phyloP scores from a whole-genome alignment of 805 yeast species.

The Kodamaea fukazawae region DNA sequence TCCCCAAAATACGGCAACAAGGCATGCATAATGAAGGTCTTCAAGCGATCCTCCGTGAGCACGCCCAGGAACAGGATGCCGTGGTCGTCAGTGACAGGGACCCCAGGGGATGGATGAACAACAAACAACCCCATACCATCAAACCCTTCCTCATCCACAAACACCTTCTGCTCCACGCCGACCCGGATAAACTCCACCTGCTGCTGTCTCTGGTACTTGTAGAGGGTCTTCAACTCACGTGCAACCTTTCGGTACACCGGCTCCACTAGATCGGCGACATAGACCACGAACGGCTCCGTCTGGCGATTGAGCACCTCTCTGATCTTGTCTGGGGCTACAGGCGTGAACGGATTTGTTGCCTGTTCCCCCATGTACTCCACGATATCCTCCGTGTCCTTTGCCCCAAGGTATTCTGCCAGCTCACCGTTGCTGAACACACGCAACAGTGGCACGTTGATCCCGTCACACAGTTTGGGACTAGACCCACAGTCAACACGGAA shows the following conservation, averaged over 20 bases:
- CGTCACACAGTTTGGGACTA: too few species aligned
- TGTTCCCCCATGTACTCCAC: conserved; percentile 76
- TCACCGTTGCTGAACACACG: conserved; percentile 62
- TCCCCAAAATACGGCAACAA: conserved; percentile 85
- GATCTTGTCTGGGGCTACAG: conserved; percentile 42
- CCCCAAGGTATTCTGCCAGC: conserved; percentile 73
- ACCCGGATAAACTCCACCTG: conserved; percentile 32
- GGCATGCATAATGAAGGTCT: conserved; percentile 55
- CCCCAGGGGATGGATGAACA: conserved; percentile 48
- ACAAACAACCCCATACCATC: conserved; percentile 37
- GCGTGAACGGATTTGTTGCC: conserved; percentile 69
- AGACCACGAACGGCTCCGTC: conserved; percentile 55
- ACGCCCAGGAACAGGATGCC: conserved; percentile 47
- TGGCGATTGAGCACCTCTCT: conserved; percentile 45
- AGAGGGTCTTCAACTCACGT: conserved; percentile 57
- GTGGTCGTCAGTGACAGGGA: conserved; percentile 43
- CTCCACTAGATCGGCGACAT: conserved; percentile 47
- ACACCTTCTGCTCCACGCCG: conserved; percentile 48
- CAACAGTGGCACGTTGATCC: conserved; percentile 53
- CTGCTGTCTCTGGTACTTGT: conserved; percentile 51
- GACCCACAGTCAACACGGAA: too few species aligned
- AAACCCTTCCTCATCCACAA: conserved; percentile 21
- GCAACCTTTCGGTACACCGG: conserved; percentile 46
- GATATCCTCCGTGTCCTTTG: conserved; percentile 78
- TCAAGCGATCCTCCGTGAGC: conserved; percentile 35